phyloP scores from a whole-genome alignment of 2,329 filamentous ascomycete species.

The Alternaria arborescens region DNA sequence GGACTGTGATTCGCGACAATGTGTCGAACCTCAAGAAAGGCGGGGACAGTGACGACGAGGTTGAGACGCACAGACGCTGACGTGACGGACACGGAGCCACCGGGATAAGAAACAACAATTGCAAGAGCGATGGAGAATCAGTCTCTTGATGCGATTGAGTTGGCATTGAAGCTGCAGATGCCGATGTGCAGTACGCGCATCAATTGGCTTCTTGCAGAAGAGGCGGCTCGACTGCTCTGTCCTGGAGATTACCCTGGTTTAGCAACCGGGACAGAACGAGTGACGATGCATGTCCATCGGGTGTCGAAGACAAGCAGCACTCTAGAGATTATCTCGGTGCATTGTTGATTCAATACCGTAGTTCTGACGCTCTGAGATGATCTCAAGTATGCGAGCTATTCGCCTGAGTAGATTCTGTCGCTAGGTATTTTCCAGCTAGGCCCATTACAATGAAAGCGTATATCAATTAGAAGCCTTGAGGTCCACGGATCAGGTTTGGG shows the following conservation, averaged over 20 bases:
- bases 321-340: neutral
- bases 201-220: neutral
- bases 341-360: neutral
- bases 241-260: neutral
- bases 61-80: neutral
- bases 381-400: neutral
- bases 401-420: neutral
- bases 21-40: neutral
- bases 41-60: neutral
- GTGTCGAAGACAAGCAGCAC: neutral
- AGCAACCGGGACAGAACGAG: neutral
- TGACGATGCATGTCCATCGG: no score
- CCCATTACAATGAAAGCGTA: neutral
- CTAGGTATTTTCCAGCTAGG: neutral
- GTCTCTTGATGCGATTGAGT: neutral
- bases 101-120: neutral
- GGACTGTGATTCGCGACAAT: neutral
- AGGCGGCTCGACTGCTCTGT: neutral
- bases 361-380: neutral
- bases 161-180: neutral
- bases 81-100: no score
- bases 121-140: neutral
- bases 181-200: neutral
- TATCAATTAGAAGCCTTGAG: neutral
- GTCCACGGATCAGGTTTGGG: no score